Conservation (phyloP, 164 flowering plant species). For the Saururus chinensis region DNA sequence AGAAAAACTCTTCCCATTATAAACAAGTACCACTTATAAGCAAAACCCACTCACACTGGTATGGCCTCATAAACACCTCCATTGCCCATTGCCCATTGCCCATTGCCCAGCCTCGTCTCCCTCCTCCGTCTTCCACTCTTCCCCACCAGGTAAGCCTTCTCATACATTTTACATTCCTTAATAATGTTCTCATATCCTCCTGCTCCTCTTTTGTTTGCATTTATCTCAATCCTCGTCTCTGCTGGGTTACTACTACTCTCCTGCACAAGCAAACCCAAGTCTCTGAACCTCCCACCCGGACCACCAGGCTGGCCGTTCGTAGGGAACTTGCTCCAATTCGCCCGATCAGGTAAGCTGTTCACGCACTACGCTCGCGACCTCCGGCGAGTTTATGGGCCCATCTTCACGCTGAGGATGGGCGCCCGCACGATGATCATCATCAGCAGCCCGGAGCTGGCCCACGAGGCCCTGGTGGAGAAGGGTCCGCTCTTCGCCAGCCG, state of each 20-base stretch:
- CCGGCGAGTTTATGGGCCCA: slow-evolving; percentile 32
- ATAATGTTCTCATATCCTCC: no score
- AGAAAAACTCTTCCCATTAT: no score
- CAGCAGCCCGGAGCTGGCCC: slow-evolving; percentile 21
- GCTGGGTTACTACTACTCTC: slow-evolving; percentile 1
- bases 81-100: no score
- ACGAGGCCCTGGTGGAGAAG: slow-evolving; percentile 32
- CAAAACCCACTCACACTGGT: no score
- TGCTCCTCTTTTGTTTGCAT: background rate
- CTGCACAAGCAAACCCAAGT: background rate
- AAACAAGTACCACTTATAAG: no score
- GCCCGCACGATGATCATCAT: slow-evolving; percentile 22
- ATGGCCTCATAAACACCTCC: no score
- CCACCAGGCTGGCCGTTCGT: background rate
- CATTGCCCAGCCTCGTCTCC: no score
- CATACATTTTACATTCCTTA: no score
- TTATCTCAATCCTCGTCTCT: background rate
- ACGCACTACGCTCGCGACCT: slow-evolving; percentile 10
- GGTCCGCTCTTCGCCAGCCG: slow-evolving; percentile 37
- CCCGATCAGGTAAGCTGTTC: slow-evolving; percentile 15
- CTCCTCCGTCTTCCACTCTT: no score
- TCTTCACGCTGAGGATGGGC: slow-evolving; percentile 29
- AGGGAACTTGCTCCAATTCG: slow-evolving; percentile 36
- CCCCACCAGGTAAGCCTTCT: no score
- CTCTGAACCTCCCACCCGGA: background rate